Base-by-base conservation (phyloP, 257 asterid species). In the Ilex aquifolium region DNA sequence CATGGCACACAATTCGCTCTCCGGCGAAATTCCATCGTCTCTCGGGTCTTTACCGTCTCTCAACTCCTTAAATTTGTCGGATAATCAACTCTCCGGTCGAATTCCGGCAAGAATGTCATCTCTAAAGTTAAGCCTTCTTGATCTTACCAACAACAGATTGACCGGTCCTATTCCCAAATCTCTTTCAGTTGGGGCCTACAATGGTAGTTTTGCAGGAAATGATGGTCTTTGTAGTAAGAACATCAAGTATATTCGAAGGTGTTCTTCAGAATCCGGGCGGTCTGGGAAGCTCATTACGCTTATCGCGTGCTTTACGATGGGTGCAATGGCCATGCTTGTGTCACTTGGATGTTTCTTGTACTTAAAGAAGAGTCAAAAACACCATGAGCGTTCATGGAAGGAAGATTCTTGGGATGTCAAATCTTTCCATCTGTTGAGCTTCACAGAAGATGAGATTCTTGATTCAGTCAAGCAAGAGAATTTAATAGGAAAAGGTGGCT, bases 401-500 rank as follows among this genome's bases (percentile, higher is more conserved):
- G 82, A 83, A 12, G 82, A 85, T 8, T 81, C 90, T 1, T 90
- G 97, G 97, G 83, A 78, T 31, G 31, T 88, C 7, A 87, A 82
- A 62, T 82, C 97, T 7, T 90, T 83, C 87, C 95, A 87, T 51
- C 69, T 78, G 4, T 54, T 90, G 60, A 80, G 83, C 9, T 83
- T 90, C 66, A 70, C 88, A 0, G 95, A 90, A 64, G 92, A 83
- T 63, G 92, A 90, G 64, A 82, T 90, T 74, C 86, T 90, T 13
- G 90, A 87, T 51, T 79, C 90, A 2, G 78, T 90, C 69, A 87
- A 82, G 31, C 76, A 74, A 10, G 97, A 87, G 15, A 90, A 87
- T 69, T 9, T 83, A 63, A 87, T 90, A 16, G 97, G 97, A 16
- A 82, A 80, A 69, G 97, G 97, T 16, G 97, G 97, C 13, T 84